Base-by-base conservation (phyloP, 2,329 filamentous ascomycete species). In the Alternaria consortialis region DNA sequence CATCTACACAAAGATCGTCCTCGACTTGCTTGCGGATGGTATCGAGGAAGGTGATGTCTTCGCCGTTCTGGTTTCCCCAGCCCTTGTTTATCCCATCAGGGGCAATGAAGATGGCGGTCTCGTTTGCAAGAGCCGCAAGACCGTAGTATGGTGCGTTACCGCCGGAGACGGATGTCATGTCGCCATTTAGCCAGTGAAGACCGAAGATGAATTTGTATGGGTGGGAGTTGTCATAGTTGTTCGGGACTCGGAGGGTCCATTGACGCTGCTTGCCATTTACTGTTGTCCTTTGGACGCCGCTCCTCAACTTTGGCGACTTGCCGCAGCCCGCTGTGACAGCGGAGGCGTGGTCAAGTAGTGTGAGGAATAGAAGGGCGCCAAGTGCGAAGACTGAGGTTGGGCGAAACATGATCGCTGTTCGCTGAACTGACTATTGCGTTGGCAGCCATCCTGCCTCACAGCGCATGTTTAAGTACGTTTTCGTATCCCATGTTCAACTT, bases 121-220 rank as follows among this genome's bases (percentile, higher is more conserved):
- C 76, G 20, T 71, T 66, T 9, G 78, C 56, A 8, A 80, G 73
- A 3, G 67, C 61, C 13, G 74, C 74, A 7, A 84, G 73, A 4
- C 81, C 81, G 63, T 83, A 83, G 69, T 77, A 82, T 3, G 67
- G 78, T 1, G 60, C 62, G 37, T 53, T 65, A 20, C 69, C 69
- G 23, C 62, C 73, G 7, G 69, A 62, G 59, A 81, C 76, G 36
- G 81, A 66, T 11, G 70, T 74, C 36, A 74, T 70, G 40, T 83
- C 66, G 54, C 80, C 80, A 53, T 75, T 74, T 37, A 80, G 77
- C 71, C 75, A 79, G 69, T 84, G 82, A 47, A 78, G 70, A 23
- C 74, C 76, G 63, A 82, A 82, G 58, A 84, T 78, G 36, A 83
- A 74, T 39, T 76, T 76, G 67, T 83, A 79, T 1, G 75, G 72